phyloP scores from a whole-genome alignment of 441 rosid genomes.

The Erysimum pusillum region DNA sequence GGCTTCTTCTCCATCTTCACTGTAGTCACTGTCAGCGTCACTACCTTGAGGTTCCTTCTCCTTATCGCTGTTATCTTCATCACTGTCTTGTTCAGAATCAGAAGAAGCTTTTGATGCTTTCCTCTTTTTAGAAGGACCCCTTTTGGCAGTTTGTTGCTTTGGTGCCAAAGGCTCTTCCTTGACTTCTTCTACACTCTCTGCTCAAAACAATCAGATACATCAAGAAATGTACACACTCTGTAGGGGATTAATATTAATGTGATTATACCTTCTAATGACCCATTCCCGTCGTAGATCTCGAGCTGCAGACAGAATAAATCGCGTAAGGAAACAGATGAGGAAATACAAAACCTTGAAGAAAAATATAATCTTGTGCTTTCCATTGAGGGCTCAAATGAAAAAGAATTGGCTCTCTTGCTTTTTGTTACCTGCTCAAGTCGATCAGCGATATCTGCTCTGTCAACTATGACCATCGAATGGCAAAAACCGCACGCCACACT shows the following conservation, averaged over 20 bases:
- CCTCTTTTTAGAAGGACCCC: slow-evolving; percentile 64
- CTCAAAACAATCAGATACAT: slow-evolving; percentile 16
- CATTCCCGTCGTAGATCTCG: slow-evolving; percentile 85
- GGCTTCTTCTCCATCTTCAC: slow-evolving; percentile 55
- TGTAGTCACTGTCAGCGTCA: slow-evolving; percentile 47
- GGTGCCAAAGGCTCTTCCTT: slow-evolving; percentile 47
- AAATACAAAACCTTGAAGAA: slow-evolving; percentile 9
- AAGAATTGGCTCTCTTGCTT: slow-evolving; percentile 12
- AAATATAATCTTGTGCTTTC: slow-evolving; percentile 1
- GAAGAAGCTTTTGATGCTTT: slow-evolving; percentile 71
- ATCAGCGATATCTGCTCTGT: slow-evolving; percentile 70
- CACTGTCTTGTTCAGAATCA: slow-evolving; percentile 70
- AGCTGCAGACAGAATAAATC: slow-evolving; percentile 60
- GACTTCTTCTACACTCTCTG: slow-evolving; percentile 40
- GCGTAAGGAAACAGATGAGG: not conserved
- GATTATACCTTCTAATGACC: slow-evolving; percentile 70
- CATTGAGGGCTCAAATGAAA: not conserved
- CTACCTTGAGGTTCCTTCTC: slow-evolving; percentile 59
- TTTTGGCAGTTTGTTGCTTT: slow-evolving; percentile 57
- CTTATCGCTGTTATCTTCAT: slow-evolving; percentile 65
- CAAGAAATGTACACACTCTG: not conserved
- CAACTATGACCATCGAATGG: slow-evolving; percentile 90
- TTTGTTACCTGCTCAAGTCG: slow-evolving; percentile 81
- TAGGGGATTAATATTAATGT: not conserved
- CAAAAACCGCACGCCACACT: slow-evolving; percentile 93